Conservation (phyloP, 768 basidiomycete genomes). For the Russula olivacea region DNA sequence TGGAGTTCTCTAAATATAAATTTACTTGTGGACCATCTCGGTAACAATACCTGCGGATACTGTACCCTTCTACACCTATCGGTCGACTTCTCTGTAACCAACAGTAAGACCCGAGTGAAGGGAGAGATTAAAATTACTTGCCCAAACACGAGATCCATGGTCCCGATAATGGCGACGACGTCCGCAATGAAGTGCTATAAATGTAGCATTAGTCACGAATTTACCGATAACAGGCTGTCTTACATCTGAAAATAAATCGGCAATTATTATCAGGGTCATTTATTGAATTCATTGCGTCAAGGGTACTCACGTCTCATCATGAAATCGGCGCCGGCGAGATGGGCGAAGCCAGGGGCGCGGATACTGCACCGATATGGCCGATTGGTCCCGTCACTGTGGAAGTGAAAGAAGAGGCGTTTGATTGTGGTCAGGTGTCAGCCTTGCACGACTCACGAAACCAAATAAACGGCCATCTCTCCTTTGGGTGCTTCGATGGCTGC, state of each 20-base stretch:
- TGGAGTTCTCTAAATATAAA: conserved; percentile 6
- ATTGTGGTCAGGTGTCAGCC: neutral
- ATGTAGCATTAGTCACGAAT: conserved; percentile 19
- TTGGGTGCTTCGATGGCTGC: conserved; percentile 97
- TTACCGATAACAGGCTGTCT: conserved; percentile 25
- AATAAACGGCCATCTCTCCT: conserved; percentile 98
- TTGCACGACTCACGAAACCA: conserved; percentile 69
- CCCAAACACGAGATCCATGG: conserved; percentile 98
- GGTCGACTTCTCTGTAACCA: conserved; percentile 40
- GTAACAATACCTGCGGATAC: neutral
- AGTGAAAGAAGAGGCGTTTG: conserved; percentile 2
- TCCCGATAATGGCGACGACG: conserved; percentile 95
- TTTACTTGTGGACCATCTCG: conserved; percentile 1
- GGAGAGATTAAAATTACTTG: conserved; percentile 39
- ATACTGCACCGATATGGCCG: conserved; percentile 97
- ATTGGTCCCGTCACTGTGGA: conserved; percentile 79
- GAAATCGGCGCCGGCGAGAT: conserved; percentile 93
- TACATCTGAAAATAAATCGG: conserved; percentile 33
- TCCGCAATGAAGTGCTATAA: conserved; percentile 83
- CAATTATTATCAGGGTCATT: conserved; percentile 11
- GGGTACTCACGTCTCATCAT: conserved; percentile 84
- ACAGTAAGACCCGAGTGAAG: neutral
- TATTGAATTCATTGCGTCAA: conserved; percentile 6
- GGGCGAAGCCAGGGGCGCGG: conserved; percentile 93
- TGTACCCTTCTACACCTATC: conserved; percentile 36